Evolutionary conservation across 495 filamentous ascomycete species (phyloP), one percentile per base, ranked within the genome.

Genomic region (Hyaloscypha finlandica): DNA sequence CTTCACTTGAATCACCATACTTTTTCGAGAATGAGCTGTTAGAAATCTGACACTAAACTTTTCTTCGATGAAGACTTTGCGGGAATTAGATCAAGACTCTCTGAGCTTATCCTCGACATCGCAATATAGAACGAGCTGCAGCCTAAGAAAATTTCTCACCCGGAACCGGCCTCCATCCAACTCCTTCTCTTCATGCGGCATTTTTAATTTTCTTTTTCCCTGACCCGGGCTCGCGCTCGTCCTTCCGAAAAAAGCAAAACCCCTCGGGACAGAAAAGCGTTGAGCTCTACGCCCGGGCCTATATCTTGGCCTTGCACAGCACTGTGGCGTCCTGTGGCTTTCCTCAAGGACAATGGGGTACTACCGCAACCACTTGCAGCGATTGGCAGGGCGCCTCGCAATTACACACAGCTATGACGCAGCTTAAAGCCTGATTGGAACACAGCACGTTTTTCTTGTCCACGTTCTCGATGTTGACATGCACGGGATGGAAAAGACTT

Each of bases 371-470:
- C 6, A 48, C 42, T 4, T 48, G 42, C 42, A 4, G 11, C 42
- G 42, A 19, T 14, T 48, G 42, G 16, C 16, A 48, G 42, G 42
- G 0, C 42, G 16, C 6, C 42, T 48, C 42, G 42, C 53, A 56
- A 56, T 59, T 59, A 59, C 56, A 30, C 56, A 59, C 56, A 33
- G 29, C 6, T 59, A 59, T 59, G 56, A 59, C 56, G 32, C 32
- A 19, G 32, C 9, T 20, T 6, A 29, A 1, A 4, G 32, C 56
- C 0, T 37, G 56, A 59, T 59, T 59, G 32, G 56, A 37, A 16
- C n/a, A 1, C 30, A 37, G 32, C 56, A 59, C 31, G 56, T 59
- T 59, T 37, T 25, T 25, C 25, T 25, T 2, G 25, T 25, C 25
- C 25, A 25, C 25, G 25, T 25, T 19, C 56, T 35, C 30, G 31